phyloP scores from a whole-genome alignment of 2,329 filamentous ascomycete genomes.

The Dothiorella sarmentorum region DNA sequence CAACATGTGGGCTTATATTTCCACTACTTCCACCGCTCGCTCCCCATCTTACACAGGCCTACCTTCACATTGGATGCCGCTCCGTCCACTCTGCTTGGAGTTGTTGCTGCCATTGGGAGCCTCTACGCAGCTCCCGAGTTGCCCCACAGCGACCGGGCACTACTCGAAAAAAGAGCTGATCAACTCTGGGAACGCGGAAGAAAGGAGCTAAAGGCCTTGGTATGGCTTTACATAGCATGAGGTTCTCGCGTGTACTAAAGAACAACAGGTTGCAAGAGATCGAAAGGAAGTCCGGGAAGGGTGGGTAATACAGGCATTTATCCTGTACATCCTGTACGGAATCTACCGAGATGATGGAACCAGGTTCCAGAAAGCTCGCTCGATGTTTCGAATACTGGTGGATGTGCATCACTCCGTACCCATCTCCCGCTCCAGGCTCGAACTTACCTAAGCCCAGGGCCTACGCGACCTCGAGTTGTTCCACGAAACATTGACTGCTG shows the following conservation, averaged over 20 bases:
- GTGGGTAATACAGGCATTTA: background rate
- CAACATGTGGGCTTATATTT: background rate
- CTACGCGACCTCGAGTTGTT: background rate
- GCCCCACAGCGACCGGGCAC: background rate
- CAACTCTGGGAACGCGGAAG: background rate
- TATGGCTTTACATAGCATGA: too few relatives aligned
- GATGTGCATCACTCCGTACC: background rate
- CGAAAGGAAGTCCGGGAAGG: background rate
- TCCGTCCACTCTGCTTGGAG: background rate
- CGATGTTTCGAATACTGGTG: background rate
- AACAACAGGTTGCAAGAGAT: background rate
- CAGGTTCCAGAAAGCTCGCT: background rate
- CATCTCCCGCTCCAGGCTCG: background rate
- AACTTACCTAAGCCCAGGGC: background rate
- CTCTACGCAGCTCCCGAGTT: background rate
- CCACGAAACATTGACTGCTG: background rate
- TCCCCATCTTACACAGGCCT: background rate
- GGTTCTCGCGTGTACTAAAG: background rate
- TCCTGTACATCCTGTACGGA: background rate
- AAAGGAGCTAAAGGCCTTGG: background rate
- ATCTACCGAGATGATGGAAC: background rate
- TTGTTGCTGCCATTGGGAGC: background rate
- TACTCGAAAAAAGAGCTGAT: background rate
- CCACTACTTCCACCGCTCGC: background rate
- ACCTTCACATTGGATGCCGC: background rate